Evolutionary conservation across 163 green algal genomes (phyloP).

Genomic region (Smithsoniella earleae): DNA sequence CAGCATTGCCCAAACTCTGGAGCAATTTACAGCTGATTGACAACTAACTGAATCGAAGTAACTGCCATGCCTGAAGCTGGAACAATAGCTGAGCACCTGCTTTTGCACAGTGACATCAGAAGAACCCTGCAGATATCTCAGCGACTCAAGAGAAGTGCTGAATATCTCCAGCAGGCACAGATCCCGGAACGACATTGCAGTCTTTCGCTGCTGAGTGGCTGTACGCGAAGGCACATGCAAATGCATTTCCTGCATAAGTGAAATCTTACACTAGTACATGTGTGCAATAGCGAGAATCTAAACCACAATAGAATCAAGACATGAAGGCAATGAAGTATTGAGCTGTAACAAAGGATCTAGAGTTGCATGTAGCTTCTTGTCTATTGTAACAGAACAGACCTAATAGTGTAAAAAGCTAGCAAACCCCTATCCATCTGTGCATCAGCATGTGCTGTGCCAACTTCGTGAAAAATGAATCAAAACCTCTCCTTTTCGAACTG

Average conservation of each 20-base stretch:
- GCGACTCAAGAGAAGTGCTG: not conserved
- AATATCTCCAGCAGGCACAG: constrained; percentile 48
- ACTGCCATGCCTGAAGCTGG: too few species aligned
- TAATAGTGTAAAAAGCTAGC: too few species aligned
- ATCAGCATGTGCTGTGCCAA: too few species aligned
- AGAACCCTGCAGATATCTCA: constrained; percentile 2
- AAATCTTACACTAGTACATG: not conserved
- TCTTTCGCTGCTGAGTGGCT: constrained; percentile 91
- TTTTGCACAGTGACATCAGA: constrained; percentile 17
- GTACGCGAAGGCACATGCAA: constrained; percentile 68
- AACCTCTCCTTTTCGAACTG: too few species aligned
- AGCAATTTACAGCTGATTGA: too few species aligned
- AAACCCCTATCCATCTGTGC: too few species aligned
- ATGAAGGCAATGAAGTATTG: not conserved
- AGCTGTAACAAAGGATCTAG: constrained; percentile 3
- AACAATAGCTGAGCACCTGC: constrained; percentile 6
- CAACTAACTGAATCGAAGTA: too few species aligned
- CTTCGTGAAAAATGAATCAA: too few species aligned
- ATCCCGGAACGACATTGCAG: constrained; percentile 83
- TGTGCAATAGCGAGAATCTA: not conserved
- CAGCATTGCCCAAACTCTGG: too few species aligned
- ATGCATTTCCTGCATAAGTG: constrained; percentile 76
- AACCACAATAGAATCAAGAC: not conserved
- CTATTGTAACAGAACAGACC: too few species aligned
- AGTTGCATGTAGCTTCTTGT: too few species aligned